Percentiles rank a stretch among this genome's conserved stretches.
These are phyloP conservation scores for Ophiostoma pallidulum DNA, from an alignment of 2,329 filamentous ascomycete species.

Conservation along the genomic window DNA sequence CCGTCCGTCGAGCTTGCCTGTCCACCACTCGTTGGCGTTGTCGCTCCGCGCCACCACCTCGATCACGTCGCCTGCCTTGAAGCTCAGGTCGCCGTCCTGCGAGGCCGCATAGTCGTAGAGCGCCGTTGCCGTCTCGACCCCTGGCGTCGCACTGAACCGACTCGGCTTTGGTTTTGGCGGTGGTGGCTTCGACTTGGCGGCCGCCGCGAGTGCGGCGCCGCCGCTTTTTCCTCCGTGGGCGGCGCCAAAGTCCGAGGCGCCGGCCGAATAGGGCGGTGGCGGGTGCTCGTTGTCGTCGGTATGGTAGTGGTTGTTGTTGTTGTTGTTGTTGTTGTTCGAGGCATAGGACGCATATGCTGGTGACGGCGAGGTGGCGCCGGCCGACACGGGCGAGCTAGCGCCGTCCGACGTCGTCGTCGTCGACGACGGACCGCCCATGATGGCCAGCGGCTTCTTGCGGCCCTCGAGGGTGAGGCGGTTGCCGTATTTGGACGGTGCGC, in stretches of 20 bases:
- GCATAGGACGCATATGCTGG: not conserved
- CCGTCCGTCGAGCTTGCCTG: conserved; percentile 66
- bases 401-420: too few species aligned
- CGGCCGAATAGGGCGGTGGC: conserved; percentile 61
- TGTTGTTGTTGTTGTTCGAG: conserved; percentile 14
- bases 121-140: conserved; percentile 73
- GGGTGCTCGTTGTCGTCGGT: conserved; percentile 39
- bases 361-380: not conserved
- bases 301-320: conserved; percentile 19
- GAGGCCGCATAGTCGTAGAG: conserved; percentile 96
- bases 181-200: conserved; percentile 57
- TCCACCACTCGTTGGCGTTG: conserved; percentile 98
- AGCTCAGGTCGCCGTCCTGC: conserved; percentile 87
- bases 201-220: conserved; percentile 31
- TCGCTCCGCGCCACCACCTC: conserved; percentile 76
- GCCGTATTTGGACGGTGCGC: conserved; percentile 30
- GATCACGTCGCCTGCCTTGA: conserved; percentile 78
- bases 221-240: not conserved
- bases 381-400: conserved; percentile 2
- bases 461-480: conserved; percentile 41
- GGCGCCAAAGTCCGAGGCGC: not conserved
- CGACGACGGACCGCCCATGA: conserved; percentile 39
- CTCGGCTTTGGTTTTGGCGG: conserved; percentile 73
- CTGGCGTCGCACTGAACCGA: conserved; percentile 54
- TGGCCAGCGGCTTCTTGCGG: conserved; percentile 36